These are phyloP conservation scores for Nemania abortiva DNA, from an alignment of 2,329 filamentous ascomycete species.

Conservation along the genomic window DNA sequence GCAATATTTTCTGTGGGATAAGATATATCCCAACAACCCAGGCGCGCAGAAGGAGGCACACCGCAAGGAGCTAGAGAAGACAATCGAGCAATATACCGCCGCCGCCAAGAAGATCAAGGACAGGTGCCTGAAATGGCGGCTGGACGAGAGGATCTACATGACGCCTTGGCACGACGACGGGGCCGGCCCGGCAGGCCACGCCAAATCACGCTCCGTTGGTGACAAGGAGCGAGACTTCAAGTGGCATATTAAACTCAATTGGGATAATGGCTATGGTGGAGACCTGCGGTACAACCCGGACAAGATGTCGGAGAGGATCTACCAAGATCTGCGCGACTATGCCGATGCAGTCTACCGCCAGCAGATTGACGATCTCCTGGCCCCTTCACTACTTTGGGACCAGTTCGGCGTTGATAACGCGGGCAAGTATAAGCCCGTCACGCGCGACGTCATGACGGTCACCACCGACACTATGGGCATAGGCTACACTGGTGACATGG, in stretches of 20 bases:
- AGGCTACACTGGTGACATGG: background rate
- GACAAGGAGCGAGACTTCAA: background rate
- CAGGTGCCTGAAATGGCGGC: background rate
- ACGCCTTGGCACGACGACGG: background rate
- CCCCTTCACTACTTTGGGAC: background rate
- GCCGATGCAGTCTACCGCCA: background rate
- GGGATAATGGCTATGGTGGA: background rate
- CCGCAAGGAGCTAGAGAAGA: background rate
- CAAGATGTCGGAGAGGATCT: background rate
- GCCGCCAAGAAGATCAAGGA: background rate
- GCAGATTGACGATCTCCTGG: background rate
- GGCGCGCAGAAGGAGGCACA: background rate
- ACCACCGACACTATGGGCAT: background rate
- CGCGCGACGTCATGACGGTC: background rate
- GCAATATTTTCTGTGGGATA: background rate
- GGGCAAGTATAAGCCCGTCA: background rate
- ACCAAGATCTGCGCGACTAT: background rate
- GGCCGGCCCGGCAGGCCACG: background rate
- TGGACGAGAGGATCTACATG: background rate
- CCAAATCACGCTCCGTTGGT: background rate
- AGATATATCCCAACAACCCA: background rate
- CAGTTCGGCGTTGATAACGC: background rate
- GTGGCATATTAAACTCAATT: background rate
- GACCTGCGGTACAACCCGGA: background rate
- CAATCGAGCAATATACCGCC: background rate